These are phyloP conservation scores for Pseudocercospora eumusae DNA, from an alignment of 2,329 filamentous ascomycete genomes.

Conservation along the genomic window DNA sequence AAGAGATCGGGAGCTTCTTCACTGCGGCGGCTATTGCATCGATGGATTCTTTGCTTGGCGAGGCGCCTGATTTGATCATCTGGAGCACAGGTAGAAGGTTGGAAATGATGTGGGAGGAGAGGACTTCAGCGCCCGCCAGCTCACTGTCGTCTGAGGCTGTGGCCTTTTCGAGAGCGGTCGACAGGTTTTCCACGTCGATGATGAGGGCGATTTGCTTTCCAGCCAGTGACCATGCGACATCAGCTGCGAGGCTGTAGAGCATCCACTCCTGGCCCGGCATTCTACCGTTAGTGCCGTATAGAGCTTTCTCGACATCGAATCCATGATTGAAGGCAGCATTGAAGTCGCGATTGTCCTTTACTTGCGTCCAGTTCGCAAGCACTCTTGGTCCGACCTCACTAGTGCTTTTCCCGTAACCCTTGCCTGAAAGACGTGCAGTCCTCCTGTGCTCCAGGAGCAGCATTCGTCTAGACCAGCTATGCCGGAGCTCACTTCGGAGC, in stretches of 20 bases:
- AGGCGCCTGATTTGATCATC: conserved; percentile 8
- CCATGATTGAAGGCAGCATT: conserved; percentile 39
- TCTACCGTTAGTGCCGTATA: conserved; percentile 25
- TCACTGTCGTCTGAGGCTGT: not conserved
- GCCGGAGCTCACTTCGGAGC: conserved; percentile 35
- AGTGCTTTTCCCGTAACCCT: conserved; percentile 24
- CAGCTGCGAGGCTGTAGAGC: conserved; percentile 30
- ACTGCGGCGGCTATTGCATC: conserved; percentile 21
- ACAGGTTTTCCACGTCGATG: conserved; percentile 17
- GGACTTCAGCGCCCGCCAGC: conserved; percentile 25
- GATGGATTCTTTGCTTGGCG: conserved; percentile 17
- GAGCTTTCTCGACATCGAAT: conserved; percentile 34
- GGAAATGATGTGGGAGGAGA: conserved; percentile 27
- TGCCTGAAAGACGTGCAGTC: conserved; percentile 36
- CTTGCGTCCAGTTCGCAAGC: conserved; percentile 34
- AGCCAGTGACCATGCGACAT: conserved; percentile 35
- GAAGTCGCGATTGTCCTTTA: conserved; percentile 41
- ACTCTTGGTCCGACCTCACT: conserved; percentile 32
- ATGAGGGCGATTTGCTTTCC: conserved; percentile 24
- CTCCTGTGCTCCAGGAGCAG: conserved; percentile 39
- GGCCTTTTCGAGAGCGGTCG: conserved; percentile 7
- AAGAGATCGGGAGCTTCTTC: conserved; percentile 21
- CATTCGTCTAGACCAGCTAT: conserved; percentile 37
- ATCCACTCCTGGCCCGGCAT: conserved; percentile 29
- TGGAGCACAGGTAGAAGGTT: conserved; percentile 24